Conservation (phyloP, 345 rosid genomes). For the Psidium guajava region DNA sequence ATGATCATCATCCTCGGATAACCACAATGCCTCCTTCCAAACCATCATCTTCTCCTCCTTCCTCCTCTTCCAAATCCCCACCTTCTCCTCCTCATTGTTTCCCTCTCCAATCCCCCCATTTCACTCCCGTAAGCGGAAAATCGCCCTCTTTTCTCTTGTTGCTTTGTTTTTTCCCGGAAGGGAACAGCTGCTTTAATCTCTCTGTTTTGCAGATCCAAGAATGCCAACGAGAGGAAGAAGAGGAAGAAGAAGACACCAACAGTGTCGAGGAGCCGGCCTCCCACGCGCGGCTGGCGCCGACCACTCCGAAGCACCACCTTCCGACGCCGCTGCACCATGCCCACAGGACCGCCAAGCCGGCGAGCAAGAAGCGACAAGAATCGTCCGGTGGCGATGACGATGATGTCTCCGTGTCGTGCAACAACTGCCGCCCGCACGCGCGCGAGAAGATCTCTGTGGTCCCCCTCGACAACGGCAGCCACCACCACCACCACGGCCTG, state of each 20-base stretch:
- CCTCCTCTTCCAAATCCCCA: slow-evolving; percentile 46
- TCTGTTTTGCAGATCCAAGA: slow-evolving; percentile 61
- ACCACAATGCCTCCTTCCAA: slow-evolving; percentile 43
- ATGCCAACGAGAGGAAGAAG: slow-evolving; percentile 45
- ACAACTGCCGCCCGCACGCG: slow-evolving; percentile 71
- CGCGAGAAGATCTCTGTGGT: slow-evolving; percentile 76
- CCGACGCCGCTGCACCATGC: slow-evolving; percentile 49
- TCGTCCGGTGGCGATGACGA: slow-evolving; percentile 9
- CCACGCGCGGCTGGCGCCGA: background rate
- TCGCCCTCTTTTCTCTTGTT: background rate
- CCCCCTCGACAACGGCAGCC: slow-evolving; percentile 43
- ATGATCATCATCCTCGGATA: background rate
- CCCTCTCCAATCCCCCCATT: slow-evolving; percentile 35
- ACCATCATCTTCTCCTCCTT: slow-evolving; percentile 47
- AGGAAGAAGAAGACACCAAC: slow-evolving; percentile 2
- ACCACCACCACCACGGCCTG: slow-evolving; percentile 8
- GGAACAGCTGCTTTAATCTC: background rate
- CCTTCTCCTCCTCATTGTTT: slow-evolving; percentile 19
- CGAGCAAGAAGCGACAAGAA: slow-evolving; percentile 28
- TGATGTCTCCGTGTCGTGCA: slow-evolving; percentile 58
- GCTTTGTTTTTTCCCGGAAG: background rate
- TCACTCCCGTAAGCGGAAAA: slow-evolving; percentile 63
- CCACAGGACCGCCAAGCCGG: slow-evolving; percentile 20
- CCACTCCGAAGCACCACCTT: slow-evolving; percentile 21
- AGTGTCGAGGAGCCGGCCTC: background rate